A percentile compares a stretch with the other conserved stretches of the same genome.
These are phyloP conservation scores for Pouteria glomerata DNA, from an alignment of 148 eudicot species.

Conservation along the genomic window DNA sequence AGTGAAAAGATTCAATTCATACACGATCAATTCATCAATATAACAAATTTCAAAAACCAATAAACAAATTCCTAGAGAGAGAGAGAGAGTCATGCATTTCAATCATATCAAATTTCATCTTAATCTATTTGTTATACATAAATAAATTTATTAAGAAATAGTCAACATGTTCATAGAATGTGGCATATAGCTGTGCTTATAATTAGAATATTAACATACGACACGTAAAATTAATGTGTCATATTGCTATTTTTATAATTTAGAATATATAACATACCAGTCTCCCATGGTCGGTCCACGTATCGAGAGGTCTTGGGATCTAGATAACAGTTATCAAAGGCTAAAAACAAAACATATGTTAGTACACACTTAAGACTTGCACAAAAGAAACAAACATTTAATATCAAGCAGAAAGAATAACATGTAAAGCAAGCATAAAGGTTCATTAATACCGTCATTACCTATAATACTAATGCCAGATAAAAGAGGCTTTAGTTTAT, in stretches of 20 bases:
- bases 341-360: neutral
- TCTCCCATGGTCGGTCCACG: conserved; percentile 5
- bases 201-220: neutral
- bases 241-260: neutral
- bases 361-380: neutral
- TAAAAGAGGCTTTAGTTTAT: too few species aligned
- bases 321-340: neutral
- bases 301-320: neutral
- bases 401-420: neutral
- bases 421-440: neutral
- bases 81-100: neutral
- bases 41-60: neutral
- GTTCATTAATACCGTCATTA: neutral
- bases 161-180: neutral
- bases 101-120: neutral
- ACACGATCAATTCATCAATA: neutral
- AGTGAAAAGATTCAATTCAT: neutral
- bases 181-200: neutral
- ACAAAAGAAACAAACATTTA: neutral
- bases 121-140: neutral
- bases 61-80: neutral
- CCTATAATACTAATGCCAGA: neutral
- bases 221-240: neutral
- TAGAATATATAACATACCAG: neutral
- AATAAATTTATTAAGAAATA: too few species aligned